Percentiles rank a stretch among this genome's conserved stretches.
Evolutionary conservation across 2,329 filamentous ascomycete genomes (phyloP).

Genomic region (Tolypocladium capitatum): DNA sequence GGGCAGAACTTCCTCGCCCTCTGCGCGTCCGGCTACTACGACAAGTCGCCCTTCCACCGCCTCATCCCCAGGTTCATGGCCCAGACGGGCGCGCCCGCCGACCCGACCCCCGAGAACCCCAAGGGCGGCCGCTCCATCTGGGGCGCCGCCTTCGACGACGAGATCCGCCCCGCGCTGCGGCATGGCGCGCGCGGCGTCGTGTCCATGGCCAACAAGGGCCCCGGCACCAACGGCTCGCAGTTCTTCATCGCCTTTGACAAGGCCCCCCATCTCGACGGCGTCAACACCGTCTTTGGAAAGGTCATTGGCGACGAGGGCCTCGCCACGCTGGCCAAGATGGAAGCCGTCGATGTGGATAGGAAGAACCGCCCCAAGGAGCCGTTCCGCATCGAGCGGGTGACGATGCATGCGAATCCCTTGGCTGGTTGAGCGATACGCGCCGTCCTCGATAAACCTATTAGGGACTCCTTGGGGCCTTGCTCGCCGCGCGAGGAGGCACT

Average conservation of each 20-base stretch:
- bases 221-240: slow-evolving; percentile 61
- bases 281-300: slow-evolving; percentile 75
- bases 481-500: not conserved
- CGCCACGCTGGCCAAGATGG: slow-evolving; percentile 56
- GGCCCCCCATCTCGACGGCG: slow-evolving; percentile 67
- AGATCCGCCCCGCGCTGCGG: slow-evolving; percentile 57
- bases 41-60: slow-evolving; percentile 64
- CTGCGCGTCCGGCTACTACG: slow-evolving; percentile 67
- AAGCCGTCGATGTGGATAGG: slow-evolving; percentile 60
- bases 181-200: slow-evolving; percentile 58
- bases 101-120: slow-evolving; percentile 38
- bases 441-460: not conserved
- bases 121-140: slow-evolving; percentile 65
- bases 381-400: slow-evolving; percentile 53
- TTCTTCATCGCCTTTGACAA: slow-evolving; percentile 73
- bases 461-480: not conserved
- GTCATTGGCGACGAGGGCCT: slow-evolving; percentile 52
- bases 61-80: slow-evolving; percentile 72
- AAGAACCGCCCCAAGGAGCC: slow-evolving; percentile 60
- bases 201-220: slow-evolving; percentile 69
- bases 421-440: slow-evolving; percentile 34
- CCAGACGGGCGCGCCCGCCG: slow-evolving; percentile 56
- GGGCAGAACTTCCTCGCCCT: slow-evolving; percentile 73
- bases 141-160: slow-evolving; percentile 62
- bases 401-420: slow-evolving; percentile 68